phyloP scores from a whole-genome alignment of 2,329 filamentous ascomycete species.

The Dothideomycetidae sp. region DNA sequence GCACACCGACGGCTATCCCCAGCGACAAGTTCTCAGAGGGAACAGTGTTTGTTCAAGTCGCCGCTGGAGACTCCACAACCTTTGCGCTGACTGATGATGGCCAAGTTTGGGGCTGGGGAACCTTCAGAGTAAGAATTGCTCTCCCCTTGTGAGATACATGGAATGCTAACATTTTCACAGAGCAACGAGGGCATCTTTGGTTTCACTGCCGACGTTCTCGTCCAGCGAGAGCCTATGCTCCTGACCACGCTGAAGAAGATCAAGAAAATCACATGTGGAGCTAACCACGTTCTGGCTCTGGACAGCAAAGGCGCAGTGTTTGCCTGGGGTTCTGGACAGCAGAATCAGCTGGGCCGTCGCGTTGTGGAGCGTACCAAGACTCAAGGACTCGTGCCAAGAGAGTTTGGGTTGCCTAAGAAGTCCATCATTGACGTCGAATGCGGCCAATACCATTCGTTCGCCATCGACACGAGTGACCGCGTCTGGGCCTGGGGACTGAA shows the following conservation, averaged over 20 bases:
- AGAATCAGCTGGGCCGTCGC: slow-evolving; percentile 54
- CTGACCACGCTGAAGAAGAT: slow-evolving; percentile 54
- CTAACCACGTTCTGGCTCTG: slow-evolving; percentile 58
- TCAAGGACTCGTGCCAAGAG: slow-evolving; percentile 41
- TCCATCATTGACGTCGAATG: slow-evolving; percentile 48
- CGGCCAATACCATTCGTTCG: slow-evolving; percentile 72
- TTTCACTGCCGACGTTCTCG: slow-evolving; percentile 41
- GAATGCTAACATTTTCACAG: slow-evolving; percentile 22
- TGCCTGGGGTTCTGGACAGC: slow-evolving; percentile 60
- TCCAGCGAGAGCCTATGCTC: slow-evolving; percentile 39
- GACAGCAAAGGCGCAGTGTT: slow-evolving; percentile 50
- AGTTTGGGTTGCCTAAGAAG: slow-evolving; percentile 43
- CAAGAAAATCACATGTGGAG: slow-evolving; percentile 47
- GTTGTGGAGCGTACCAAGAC: slow-evolving; percentile 45
- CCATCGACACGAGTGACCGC: slow-evolving; percentile 50
- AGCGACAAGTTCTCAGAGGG: slow-evolving; percentile 40
- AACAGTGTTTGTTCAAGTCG: slow-evolving; percentile 52
- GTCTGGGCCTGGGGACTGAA: slow-evolving; percentile 79
- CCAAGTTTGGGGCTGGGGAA: slow-evolving; percentile 70
- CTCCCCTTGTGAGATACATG: background rate
- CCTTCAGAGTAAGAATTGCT: slow-evolving; percentile 48
- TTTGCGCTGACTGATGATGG: slow-evolving; percentile 65
- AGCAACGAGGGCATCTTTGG: slow-evolving; percentile 53
- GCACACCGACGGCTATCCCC: slow-evolving; percentile 47
- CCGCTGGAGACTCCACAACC: slow-evolving; percentile 58